phyloP scores from a whole-genome alignment of 225 moss, liverwort and hornwort species.

The Sphagnum contortum region DNA sequence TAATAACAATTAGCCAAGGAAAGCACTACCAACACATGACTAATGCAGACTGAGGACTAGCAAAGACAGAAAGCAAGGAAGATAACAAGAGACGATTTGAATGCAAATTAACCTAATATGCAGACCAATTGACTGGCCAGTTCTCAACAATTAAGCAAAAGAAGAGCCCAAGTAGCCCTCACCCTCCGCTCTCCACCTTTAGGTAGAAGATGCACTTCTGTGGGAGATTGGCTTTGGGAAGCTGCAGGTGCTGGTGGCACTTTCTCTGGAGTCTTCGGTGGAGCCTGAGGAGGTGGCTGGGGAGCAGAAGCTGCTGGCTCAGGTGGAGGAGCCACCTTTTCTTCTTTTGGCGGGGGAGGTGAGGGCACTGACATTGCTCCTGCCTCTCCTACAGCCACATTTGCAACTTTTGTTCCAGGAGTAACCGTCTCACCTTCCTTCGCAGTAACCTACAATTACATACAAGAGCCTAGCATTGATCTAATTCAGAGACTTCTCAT shows the following conservation, averaged over 20 bases:
- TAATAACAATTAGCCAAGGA: too few species aligned
- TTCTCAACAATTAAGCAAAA: too few species aligned
- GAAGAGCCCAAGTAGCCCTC: slow-evolving; percentile 4
- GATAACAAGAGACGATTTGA: too few species aligned
- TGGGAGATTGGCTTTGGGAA: slow-evolving; percentile 4
- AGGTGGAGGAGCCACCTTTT: slow-evolving; percentile 22
- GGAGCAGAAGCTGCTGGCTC: slow-evolving; percentile 24
- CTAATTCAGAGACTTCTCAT: too few species aligned
- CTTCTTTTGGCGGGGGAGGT: slow-evolving; percentile 12
- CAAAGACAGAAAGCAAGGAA: too few species aligned
- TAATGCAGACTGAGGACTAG: too few species aligned
- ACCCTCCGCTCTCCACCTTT: slow-evolving; percentile 83
- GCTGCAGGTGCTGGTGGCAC: slow-evolving; percentile 36
- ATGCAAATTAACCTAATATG: too few species aligned
- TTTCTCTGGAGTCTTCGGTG: slow-evolving; percentile 25
- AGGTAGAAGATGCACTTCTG: slow-evolving; percentile 50
- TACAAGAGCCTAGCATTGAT: too few species aligned
- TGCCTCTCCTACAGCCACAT: slow-evolving; percentile 50
- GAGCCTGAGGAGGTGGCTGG: slow-evolving; percentile 33
- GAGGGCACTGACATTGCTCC: slow-evolving; percentile 12
- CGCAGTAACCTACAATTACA: slow-evolving; percentile 43
- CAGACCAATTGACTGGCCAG: too few species aligned
- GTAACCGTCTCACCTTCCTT: slow-evolving; percentile 74
- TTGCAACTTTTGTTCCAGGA: slow-evolving; percentile 73
- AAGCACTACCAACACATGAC: too few species aligned